These are phyloP conservation scores for Cercospora sp. DNA, from an alignment of 2,329 filamentous ascomycete species.

Conservation along the genomic window DNA sequence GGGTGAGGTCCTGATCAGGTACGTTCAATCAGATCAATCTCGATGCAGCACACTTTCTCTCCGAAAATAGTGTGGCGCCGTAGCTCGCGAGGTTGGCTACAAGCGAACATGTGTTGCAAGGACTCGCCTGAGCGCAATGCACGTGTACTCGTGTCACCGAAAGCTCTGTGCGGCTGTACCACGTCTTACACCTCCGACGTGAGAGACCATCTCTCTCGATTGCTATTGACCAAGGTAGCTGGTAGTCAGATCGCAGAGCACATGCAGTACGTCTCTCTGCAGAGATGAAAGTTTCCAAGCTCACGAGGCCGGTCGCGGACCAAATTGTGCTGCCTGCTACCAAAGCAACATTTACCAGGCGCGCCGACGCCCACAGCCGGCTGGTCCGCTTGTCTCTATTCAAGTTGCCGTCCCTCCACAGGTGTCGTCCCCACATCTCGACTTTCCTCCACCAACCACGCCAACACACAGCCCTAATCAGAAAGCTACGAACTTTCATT, in stretches of 20 bases:
- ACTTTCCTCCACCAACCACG: neutral
- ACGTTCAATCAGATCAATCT: neutral
- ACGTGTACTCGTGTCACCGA: neutral
- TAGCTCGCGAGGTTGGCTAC: neutral
- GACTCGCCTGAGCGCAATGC: neutral
- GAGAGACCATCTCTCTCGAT: neutral
- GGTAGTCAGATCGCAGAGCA: neutral
- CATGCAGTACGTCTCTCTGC: neutral
- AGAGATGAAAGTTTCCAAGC: neutral
- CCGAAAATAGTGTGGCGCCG: neutral
- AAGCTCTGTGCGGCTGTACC: neutral
- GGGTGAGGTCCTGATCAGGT: constrained; percentile 1
- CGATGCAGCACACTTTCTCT: neutral
- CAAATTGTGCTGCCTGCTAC: neutral
- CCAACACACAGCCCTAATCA: neutral
- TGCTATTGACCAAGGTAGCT: neutral
- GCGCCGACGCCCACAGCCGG: no score
- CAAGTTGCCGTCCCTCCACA: neutral
- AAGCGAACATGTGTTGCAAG: neutral
- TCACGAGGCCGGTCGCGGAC: neutral
- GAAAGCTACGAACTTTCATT: neutral
- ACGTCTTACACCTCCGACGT: neutral
- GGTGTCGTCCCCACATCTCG: neutral
- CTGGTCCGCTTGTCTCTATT: neutral
- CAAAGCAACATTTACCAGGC: neutral